phyloP scores from a whole-genome alignment of 129 eudicot species.

The Flaveria robusta region DNA sequence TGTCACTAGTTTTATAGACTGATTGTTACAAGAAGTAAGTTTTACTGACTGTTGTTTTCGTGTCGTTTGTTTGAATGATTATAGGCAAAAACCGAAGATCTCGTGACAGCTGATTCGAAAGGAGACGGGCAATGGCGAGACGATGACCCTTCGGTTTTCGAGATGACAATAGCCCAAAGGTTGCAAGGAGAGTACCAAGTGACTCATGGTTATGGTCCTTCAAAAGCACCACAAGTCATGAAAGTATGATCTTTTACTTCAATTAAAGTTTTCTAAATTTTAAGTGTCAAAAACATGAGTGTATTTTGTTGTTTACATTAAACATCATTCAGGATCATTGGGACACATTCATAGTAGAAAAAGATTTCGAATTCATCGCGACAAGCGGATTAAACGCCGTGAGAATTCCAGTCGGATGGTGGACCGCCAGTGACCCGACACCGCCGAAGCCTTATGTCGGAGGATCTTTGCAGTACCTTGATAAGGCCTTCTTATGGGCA shows the following conservation, averaged over 20 bases:
- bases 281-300: neutral
- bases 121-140: conserved; percentile 57
- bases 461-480: conserved; percentile 70
- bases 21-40: neutral
- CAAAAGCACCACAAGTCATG: conserved; percentile 64
- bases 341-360: conserved; percentile 62
- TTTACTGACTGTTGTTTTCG: conserved; percentile 4
- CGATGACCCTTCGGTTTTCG: conserved; percentile 63
- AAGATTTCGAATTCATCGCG: conserved; percentile 62
- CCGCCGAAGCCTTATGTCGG: conserved; percentile 76
- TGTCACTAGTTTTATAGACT: neutral
- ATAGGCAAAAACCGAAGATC: conserved; percentile 50
- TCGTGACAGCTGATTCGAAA: conserved; percentile 61
- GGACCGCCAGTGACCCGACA: conserved; percentile 70
- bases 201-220: conserved; percentile 70
- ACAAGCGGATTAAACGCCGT: conserved; percentile 58
- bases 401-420: conserved; percentile 90
- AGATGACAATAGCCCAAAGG: conserved; percentile 23
- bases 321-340: conserved; percentile 54
- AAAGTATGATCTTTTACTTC: conserved; percentile 38
- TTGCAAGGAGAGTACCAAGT: conserved; percentile 68
- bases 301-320: neutral
- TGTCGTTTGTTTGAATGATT: neutral
- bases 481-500: conserved; percentile 81
- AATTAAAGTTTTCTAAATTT: neutral